phyloP scores from a whole-genome alignment of 2,329 filamentous ascomycete species.

The Coniochaeta sp. region DNA sequence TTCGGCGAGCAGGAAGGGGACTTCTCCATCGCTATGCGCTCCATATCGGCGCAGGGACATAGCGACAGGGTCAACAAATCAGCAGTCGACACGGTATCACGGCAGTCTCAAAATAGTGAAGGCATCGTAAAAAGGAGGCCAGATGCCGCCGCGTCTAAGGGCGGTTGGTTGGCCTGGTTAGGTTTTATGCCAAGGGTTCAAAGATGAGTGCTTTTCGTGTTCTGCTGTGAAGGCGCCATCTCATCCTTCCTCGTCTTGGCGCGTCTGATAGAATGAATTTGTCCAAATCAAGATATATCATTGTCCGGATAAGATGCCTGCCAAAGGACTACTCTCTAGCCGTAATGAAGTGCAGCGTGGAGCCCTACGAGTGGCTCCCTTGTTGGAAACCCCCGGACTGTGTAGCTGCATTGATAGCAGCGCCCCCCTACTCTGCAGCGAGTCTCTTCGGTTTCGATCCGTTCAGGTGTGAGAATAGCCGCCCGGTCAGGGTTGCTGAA shows the following conservation, averaged over 20 bases:
- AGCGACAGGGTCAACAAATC: not conserved
- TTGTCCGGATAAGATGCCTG: not conserved
- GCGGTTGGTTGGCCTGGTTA: not conserved
- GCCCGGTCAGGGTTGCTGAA: not conserved
- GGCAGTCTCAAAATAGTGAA: not conserved
- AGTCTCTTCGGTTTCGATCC: not conserved
- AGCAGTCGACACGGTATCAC: not conserved
- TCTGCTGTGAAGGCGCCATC: not conserved
- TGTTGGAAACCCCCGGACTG: not conserved
- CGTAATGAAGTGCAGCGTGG: not conserved
- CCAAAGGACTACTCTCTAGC: not conserved
- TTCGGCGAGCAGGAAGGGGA: slow-evolving; percentile 66
- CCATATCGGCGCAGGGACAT: slow-evolving; percentile 30
- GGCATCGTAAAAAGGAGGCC: not conserved
- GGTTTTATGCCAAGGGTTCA: not conserved
- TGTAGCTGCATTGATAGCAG: not conserved
- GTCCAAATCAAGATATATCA: not conserved
- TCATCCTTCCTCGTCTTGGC: not conserved
- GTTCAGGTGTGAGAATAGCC: not conserved
- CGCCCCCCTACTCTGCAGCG: not conserved
- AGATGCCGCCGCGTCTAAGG: not conserved
- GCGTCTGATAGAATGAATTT: not conserved
- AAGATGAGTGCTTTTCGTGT: not conserved
- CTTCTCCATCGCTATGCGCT: slow-evolving; percentile 50
- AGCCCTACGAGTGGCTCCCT: not conserved